Evolutionary conservation across 495 filamentous ascomycete genomes (phyloP).

Genomic region (Penicillium parvum): DNA sequence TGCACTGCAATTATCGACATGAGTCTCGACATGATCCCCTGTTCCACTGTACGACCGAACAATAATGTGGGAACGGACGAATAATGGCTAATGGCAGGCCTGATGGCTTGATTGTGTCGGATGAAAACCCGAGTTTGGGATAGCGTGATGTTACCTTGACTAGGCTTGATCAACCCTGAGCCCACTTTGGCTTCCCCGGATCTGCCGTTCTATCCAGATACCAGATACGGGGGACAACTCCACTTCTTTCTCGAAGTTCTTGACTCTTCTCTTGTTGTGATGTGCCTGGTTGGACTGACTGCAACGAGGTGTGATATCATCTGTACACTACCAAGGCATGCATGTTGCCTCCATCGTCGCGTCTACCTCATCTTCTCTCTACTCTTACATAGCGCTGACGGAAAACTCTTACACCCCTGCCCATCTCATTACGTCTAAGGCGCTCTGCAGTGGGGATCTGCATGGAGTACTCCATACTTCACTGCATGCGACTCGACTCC

Average conservation of each 20-base stretch:
- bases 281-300: too few species aligned
- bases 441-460: not conserved
- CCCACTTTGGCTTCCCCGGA: slow-evolving; percentile 2
- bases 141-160: slow-evolving; percentile 2
- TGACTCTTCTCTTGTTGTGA: too few species aligned
- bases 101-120: slow-evolving; percentile 1
- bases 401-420: too few species aligned
- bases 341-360: not conserved
- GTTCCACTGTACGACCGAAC: not conserved
- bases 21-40: not conserved
- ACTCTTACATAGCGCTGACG: too few species aligned
- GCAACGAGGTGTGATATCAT: too few species aligned
- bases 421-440: not conserved
- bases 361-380: not conserved
- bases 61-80: too few species aligned
- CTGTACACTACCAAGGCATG: not conserved
- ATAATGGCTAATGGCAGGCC: not conserved
- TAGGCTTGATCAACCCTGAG: not conserved
- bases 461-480: not conserved
- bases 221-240: too few species aligned
- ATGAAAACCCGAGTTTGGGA: not conserved
- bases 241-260: too few species aligned
- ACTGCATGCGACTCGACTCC: not conserved
- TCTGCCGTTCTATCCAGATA: too few species aligned
- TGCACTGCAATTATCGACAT: not conserved